Evolutionary conservation across 305 asterid species (phyloP), one percentile per base, ranked within the genome.

Genomic region (Stenogyne calaminthoides): DNA sequence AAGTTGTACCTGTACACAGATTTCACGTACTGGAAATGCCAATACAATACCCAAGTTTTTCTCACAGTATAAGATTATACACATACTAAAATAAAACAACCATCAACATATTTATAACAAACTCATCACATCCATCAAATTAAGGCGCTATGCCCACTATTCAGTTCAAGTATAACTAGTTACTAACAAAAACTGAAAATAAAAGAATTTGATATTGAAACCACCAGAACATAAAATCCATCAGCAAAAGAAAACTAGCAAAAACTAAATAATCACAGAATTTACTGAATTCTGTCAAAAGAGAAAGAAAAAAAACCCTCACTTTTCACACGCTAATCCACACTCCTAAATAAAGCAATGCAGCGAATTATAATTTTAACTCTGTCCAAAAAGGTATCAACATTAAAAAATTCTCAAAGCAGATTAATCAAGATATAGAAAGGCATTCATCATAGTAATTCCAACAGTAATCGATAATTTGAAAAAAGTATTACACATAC

Each of bases 401-500:
- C 0, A 57, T 19, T 3, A 29, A 40, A 44, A 10, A 73, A 56
- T 11, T 4, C 22, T 37, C 32, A 37, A 42, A 65, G 58, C 40
- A 29, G 61, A 67, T 72, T 66, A 70, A 61, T 34, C 19, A 37
- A 68, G 62, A 34, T 59, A 46, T 2, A 10, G 10, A 42, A 36
- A 75, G 62, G 1, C 67, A 46, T 44, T 52, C 37, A 69, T n/a
- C 55, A 18, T 46, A 49, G 6, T 10, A 36, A 75, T 25, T 29
- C 57, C 61, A 61, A 61, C 64, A 75, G 80, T 60, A 15, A 70
- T 39, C 40, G 18, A 67, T 44, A 47, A 29, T 49, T 18, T 5
- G 2, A 68, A 46, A 40, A 60, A 46, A 58, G 22, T 22, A 5
- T 22, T 15, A 47, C 0, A 20, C 10, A 55, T 69, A 92, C 99